These are phyloP conservation scores for Hibiscus trionum DNA, from an alignment of 345 rosid genomes.

Conservation along the genomic window DNA sequence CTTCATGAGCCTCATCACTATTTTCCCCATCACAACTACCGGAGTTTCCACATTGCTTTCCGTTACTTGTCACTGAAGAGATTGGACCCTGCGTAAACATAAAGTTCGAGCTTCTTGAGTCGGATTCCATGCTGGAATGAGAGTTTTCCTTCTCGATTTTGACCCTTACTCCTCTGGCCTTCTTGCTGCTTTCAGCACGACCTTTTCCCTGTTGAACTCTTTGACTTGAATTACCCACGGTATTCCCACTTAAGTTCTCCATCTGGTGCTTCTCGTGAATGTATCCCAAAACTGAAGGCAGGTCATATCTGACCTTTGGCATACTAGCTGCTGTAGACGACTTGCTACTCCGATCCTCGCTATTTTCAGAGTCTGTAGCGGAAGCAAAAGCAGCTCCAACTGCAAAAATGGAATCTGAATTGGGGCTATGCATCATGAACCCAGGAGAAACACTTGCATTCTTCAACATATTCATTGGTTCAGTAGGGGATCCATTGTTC, in stretches of 20 bases:
- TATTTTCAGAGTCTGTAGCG: not conserved
- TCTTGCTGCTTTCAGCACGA: constrained; percentile 50
- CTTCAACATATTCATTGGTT: constrained; percentile 27
- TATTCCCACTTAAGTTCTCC: constrained; percentile 42
- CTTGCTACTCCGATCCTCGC: constrained; percentile 45
- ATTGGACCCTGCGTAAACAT: constrained; percentile 61
- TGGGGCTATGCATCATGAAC: constrained; percentile 24
- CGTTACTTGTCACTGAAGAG: constrained; percentile 37
- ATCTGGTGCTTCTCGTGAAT: constrained; percentile 32
- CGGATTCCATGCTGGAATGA: constrained; percentile 39
- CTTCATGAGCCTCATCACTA: constrained; percentile 40
- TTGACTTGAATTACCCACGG: constrained; percentile 31
- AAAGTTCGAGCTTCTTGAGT: constrained; percentile 82
- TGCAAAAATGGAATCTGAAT: constrained; percentile 46
- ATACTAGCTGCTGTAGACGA: constrained; percentile 74
- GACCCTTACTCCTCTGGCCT: constrained; percentile 75
- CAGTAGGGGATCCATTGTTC: constrained; percentile 34
- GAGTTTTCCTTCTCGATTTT: constrained; percentile 72
- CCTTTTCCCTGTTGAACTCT: constrained; percentile 43
- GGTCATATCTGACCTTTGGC: constrained; percentile 36
- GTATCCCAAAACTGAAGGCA: constrained; percentile 20
- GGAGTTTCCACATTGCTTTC: constrained; percentile 36
- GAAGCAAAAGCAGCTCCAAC: constrained; percentile 15
- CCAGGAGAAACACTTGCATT: constrained; percentile 15
- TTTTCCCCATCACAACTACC: constrained; percentile 46